Conservation (phyloP, 208 protist genomes). For the Trypanosoma caninum region DNA sequence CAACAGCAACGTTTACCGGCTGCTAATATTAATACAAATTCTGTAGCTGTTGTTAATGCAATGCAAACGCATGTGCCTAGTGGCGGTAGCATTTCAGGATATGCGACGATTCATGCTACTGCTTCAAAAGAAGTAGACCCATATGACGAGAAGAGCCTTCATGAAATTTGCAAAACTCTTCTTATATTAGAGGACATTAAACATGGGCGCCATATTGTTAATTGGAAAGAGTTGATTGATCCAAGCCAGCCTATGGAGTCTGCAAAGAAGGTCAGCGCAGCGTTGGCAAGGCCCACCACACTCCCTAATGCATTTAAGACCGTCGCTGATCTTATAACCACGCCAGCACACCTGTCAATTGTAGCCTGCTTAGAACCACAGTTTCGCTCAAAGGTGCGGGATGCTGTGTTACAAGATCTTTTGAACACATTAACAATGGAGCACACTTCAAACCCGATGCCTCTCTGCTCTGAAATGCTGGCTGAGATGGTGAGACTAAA, state of each 20-base stretch:
- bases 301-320: conserved; percentile 14
- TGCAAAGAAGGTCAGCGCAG: conserved; percentile 21
- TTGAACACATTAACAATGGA: conserved; percentile 34
- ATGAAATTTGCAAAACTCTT: conserved; percentile 29
- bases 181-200: conserved; percentile 25
- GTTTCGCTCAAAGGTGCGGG: conserved; percentile 42
- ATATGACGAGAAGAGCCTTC: conserved; percentile 26
- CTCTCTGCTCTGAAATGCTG: conserved; percentile 44
- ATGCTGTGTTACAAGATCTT: conserved; percentile 54
- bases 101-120: conserved; percentile 24
- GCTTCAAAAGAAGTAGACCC: conserved; percentile 15
- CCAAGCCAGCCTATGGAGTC: conserved; percentile 25
- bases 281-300: conserved; percentile 18
- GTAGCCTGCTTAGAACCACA: conserved; percentile 34
- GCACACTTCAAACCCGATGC: conserved; percentile 20
- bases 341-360: conserved; percentile 51
- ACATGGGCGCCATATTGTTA: conserved; percentile 25
- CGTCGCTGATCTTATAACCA: conserved; percentile 43
- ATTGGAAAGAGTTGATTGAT: conserved; percentile 37
- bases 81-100: neutral
- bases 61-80: neutral
- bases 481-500: conserved; percentile 46
- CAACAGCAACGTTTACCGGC: neutral
- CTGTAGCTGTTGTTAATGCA: neutral
- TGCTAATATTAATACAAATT: neutral